Percentiles rank a stretch among this genome's conserved stretches.
Evolutionary conservation across 805 yeast species (phyloP).

Genomic region (Hanseniaspora guilliermondii): DNA sequence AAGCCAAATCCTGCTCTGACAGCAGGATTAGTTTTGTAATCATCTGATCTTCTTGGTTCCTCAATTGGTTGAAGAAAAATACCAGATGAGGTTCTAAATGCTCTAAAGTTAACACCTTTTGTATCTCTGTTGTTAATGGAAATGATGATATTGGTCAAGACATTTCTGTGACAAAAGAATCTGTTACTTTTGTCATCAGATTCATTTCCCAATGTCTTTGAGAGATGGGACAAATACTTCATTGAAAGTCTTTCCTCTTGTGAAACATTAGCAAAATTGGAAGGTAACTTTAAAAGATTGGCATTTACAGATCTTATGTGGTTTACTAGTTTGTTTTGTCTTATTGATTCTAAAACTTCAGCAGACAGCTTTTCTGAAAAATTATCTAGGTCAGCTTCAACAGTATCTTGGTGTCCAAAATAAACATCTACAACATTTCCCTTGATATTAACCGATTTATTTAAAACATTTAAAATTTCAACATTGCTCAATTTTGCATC

Average conservation of each 20-base stretch:
- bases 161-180: slow-evolving; percentile 9
- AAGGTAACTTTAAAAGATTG: neutral
- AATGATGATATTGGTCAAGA: slow-evolving; percentile 4
- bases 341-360: neutral
- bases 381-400: neutral
- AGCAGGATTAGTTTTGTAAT: neutral
- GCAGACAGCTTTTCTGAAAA: neutral
- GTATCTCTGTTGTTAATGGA: neutral
- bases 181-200: neutral
- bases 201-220: neutral
- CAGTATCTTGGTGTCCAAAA: neutral
- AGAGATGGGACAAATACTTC: neutral
- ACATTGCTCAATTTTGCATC: neutral
- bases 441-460: neutral
- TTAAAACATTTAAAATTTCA: neutral
- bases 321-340: neutral
- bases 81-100: neutral
- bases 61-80: slow-evolving; percentile 9
- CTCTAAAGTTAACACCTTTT: neutral
- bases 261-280: neutral
- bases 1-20: slow-evolving; percentile 2
- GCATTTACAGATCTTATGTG: neutral
- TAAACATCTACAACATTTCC: neutral
- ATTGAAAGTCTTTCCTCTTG: slow-evolving; percentile 10
- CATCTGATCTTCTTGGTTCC: neutral